Percentiles rank a stretch among this genome's conserved stretches.
Conservation (phyloP, 179 eudicot species). For the Vitellaria paradoxa region DNA sequence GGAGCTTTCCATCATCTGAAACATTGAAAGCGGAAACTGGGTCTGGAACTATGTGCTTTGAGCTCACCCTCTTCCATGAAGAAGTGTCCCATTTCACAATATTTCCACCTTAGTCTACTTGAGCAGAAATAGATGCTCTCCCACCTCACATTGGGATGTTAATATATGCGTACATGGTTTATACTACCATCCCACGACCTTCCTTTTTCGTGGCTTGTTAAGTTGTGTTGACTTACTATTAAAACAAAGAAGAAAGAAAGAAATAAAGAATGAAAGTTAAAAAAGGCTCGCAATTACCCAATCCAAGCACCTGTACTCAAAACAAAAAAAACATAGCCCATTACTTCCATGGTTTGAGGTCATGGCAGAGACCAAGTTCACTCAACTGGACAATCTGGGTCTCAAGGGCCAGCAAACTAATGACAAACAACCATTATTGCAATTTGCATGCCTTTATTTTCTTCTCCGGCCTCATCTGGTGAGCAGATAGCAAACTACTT, state of each 20-base stretch:
- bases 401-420: not conserved
- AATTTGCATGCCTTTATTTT: no score
- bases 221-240: no score
- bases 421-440: not conserved
- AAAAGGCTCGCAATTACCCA: not conserved
- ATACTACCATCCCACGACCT: no score
- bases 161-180: no score
- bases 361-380: not conserved
- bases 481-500: not conserved
- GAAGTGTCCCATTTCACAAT: conserved; percentile 64
- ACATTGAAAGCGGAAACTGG: conserved; percentile 74
- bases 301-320: not conserved
- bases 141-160: no score
- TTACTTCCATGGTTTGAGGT: not conserved
- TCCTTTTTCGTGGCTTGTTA: no score
- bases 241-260: no score
- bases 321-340: not conserved
- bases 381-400: not conserved
- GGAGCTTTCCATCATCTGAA: conserved; percentile 80
- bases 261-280: not conserved
- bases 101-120: conserved; percentile 68
- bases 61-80: conserved; percentile 73
- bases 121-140: no score
- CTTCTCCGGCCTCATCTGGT: no score
- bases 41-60: conserved; percentile 59